These are phyloP conservation scores for Rosa rugosa DNA, from an alignment of 306 rosid species.

Conservation along the genomic window DNA sequence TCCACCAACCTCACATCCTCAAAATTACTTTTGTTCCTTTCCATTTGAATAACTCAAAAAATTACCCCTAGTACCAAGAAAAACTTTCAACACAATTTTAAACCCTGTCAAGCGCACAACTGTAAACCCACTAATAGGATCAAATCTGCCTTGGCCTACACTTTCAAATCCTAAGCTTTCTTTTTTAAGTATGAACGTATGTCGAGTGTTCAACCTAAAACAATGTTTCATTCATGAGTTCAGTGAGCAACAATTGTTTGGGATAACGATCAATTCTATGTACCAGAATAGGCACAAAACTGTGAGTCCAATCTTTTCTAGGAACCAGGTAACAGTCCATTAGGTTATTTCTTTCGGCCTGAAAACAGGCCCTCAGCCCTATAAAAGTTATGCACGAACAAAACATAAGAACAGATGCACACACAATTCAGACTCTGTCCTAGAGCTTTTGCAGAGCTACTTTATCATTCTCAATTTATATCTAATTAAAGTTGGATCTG, in stretches of 20 bases:
- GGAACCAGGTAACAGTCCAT: background rate
- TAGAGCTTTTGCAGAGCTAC: background rate
- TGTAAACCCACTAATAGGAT: background rate
- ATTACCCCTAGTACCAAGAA: background rate
- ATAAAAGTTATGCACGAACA: background rate
- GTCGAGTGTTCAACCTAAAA: background rate
- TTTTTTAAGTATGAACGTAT: background rate
- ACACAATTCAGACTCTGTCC: background rate
- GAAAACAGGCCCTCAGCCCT: background rate
- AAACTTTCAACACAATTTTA: background rate
- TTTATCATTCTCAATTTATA: background rate
- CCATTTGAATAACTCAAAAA: background rate
- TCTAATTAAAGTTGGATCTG: background rate
- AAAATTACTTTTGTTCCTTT: background rate
- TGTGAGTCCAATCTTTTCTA: background rate
- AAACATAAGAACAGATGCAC: background rate
- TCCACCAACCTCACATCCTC: background rate
- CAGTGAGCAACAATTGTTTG: background rate
- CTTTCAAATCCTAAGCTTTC: background rate
- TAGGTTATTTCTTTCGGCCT: background rate
- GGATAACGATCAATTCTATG: background rate
- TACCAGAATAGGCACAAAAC: background rate
- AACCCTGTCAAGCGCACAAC: slow-evolving; percentile 3
- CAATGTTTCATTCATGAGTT: background rate
- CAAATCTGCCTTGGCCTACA: background rate